A percentile compares a stretch with the other conserved stretches of the same genome.
Evolutionary conservation across 108 stramenopile species (phyloP).

Genomic region (Bacterosira constricta): DNA sequence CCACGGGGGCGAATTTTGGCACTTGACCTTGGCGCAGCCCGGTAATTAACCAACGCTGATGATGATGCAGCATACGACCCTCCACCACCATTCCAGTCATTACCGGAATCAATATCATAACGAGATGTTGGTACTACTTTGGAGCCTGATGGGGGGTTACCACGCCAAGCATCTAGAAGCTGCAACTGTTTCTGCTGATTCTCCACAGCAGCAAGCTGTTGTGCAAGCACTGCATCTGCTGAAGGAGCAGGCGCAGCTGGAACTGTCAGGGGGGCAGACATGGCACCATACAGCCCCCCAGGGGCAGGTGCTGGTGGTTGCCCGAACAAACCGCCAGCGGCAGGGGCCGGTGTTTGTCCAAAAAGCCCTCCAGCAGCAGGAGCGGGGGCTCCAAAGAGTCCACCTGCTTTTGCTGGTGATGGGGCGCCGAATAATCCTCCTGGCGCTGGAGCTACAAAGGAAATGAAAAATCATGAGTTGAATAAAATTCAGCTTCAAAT

Average conservation of each 20-base stretch:
- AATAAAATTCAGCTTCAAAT: too few relatives aligned
- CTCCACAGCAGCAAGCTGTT: conserved; percentile 80
- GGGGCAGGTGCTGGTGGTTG: conserved; percentile 54
- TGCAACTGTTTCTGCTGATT: conserved; percentile 77
- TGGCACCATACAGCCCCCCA: conserved; percentile 62
- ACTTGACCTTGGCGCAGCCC: conserved; percentile 63
- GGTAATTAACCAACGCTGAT: conserved; percentile 31
- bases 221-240: conserved; percentile 68
- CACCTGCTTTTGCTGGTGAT: conserved; percentile 58
- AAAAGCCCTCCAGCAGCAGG: conserved; percentile 57
- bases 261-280: conserved; percentile 56
- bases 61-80: conserved; percentile 39
- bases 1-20: conserved; percentile 83
- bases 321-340: conserved; percentile 61
- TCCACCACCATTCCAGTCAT: conserved; percentile 30
- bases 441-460: conserved; percentile 30
- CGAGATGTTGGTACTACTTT: conserved; percentile 49
- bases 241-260: conserved; percentile 54
- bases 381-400: conserved; percentile 79
- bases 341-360: conserved; percentile 32
- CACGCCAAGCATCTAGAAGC: conserved; percentile 72
- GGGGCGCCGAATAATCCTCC: conserved; percentile 54
- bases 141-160: conserved; percentile 44
- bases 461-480: too few relatives aligned
- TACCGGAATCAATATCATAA: conserved; percentile 30